phyloP scores from a whole-genome alignment of 805 yeast genomes.

The Grigorovia yakushimaensis region DNA sequence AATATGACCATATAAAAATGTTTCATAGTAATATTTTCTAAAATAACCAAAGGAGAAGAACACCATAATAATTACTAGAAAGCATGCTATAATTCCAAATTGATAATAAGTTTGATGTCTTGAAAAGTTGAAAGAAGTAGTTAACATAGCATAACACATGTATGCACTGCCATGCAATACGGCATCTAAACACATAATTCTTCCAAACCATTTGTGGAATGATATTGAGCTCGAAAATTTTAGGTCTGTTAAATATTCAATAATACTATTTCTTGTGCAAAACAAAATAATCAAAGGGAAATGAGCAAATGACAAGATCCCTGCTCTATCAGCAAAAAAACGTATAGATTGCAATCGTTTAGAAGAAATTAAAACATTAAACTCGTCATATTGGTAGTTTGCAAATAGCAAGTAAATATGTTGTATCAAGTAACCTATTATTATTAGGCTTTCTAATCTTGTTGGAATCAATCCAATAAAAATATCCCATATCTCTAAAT shows the following conservation, averaged over 20 bases:
- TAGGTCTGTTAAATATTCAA: constrained; percentile 53
- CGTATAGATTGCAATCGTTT: constrained; percentile 14
- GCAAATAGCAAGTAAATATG: constrained; percentile 8
- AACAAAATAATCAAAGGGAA: constrained; percentile 51
- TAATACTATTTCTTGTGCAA: constrained; percentile 64
- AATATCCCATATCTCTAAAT: constrained; percentile 5
- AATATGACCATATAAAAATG: constrained; percentile 38
- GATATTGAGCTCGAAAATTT: constrained; percentile 51
- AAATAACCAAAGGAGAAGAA: constrained; percentile 25
- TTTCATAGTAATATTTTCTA: constrained; percentile 35
- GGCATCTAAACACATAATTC: constrained; percentile 32
- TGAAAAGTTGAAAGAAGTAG: constrained; percentile 6
- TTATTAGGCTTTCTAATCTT: constrained; percentile 13
- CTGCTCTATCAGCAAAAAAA: constrained; percentile 38
- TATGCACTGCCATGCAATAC: constrained; percentile 33
- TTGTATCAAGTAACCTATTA: constrained; percentile 12
- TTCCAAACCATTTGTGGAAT: constrained; percentile 52
- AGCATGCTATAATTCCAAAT: constrained; percentile 34
- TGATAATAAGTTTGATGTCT: constrained; percentile 27
- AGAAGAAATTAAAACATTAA: constrained; percentile 9
- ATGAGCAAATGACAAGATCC: constrained; percentile 36
- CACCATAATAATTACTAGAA: constrained; percentile 22
- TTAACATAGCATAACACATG: constrained; percentile 27
- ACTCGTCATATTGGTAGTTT: constrained; percentile 11
- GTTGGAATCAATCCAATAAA: constrained; percentile 17